Evolutionary conservation across 78 protist genomes (phyloP).

Genomic region (Guillardia theta): DNA sequence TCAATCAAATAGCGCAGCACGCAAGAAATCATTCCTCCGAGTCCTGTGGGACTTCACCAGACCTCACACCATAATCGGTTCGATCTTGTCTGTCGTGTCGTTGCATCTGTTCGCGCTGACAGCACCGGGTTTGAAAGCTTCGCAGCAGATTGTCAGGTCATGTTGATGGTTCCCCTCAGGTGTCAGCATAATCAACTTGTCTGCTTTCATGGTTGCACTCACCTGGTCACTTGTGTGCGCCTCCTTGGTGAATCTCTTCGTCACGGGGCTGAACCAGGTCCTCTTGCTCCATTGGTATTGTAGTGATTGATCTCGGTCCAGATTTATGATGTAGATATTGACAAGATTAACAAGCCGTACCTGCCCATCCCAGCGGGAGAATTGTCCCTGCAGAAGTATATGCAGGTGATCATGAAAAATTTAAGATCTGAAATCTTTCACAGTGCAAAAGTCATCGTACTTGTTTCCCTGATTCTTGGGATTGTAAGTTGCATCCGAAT

Average conservation of each 20-base stretch:
- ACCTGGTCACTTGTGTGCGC: not conserved
- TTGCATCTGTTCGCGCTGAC: not conserved
- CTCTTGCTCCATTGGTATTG: not conserved
- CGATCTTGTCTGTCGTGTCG: not conserved
- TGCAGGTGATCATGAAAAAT: no score
- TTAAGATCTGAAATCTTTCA: no score
- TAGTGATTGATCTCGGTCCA: not conserved
- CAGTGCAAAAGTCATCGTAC: no score
- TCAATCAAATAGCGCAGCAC: no score
- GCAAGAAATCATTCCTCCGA: not conserved
- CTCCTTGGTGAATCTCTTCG: not conserved
- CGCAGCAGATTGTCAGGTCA: no score
- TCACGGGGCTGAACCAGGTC: constrained; percentile 45
- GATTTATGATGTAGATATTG: constrained; percentile 49
- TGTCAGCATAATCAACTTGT: not conserved
- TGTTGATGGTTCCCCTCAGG: not conserved
- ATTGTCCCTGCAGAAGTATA: not conserved
- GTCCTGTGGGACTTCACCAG: constrained; percentile 37
- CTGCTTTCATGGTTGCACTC: not conserved
- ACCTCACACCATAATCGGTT: constrained; percentile 42
- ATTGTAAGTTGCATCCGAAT: no score
- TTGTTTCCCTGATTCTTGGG: no score
- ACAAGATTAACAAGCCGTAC: constrained; percentile 58
- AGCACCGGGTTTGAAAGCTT: not conserved
- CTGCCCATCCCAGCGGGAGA: constrained; percentile 58